Conservation (phyloP, 1,139 yeast genomes). For the Kodamaea sp. region DNA sequence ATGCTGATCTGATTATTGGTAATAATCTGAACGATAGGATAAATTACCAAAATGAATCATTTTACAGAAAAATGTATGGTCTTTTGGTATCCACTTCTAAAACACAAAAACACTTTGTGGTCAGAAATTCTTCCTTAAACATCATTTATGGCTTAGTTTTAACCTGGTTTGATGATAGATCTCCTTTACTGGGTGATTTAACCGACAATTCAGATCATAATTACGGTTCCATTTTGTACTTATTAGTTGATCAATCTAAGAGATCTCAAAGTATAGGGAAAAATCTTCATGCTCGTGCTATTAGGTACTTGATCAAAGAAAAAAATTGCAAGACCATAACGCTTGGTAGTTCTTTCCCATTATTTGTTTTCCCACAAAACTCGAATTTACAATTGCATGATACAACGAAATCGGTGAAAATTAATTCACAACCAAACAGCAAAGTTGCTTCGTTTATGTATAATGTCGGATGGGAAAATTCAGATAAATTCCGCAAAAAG, state of each 20-base stretch:
- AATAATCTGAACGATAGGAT: conserved; percentile 12
- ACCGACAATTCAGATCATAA: conserved; percentile 14
- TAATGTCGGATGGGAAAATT: conserved; percentile 38
- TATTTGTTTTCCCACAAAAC: conserved; percentile 41
- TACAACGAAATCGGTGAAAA: not conserved
- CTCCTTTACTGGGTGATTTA: conserved; percentile 17
- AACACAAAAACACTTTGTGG: conserved; percentile 52
- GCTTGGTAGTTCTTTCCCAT: conserved; percentile 54
- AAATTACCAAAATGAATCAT: conserved; percentile 27
- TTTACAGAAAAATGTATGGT: conserved; percentile 29
- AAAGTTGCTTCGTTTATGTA: conserved; percentile 32
- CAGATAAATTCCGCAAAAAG: conserved; percentile 18
- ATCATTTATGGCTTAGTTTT: conserved; percentile 55
- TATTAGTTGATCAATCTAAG: conserved; percentile 55
- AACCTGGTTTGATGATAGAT: conserved; percentile 48
- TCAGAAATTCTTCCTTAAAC: conserved; percentile 56
- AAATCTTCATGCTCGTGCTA: conserved; percentile 53
- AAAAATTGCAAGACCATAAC: conserved; percentile 39
- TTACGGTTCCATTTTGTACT: conserved; percentile 45
- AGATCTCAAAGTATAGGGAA: conserved; percentile 58
- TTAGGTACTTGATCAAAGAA: conserved; percentile 48
- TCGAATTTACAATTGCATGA: conserved; percentile 15
- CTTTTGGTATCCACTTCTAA: conserved; percentile 27
- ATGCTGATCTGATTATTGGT: conserved; percentile 11
- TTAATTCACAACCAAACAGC: conserved; percentile 10